Evolutionary conservation across 371 early-diverging fungal species (phyloP).

Genomic region (Mucor lusitanicus): DNA sequence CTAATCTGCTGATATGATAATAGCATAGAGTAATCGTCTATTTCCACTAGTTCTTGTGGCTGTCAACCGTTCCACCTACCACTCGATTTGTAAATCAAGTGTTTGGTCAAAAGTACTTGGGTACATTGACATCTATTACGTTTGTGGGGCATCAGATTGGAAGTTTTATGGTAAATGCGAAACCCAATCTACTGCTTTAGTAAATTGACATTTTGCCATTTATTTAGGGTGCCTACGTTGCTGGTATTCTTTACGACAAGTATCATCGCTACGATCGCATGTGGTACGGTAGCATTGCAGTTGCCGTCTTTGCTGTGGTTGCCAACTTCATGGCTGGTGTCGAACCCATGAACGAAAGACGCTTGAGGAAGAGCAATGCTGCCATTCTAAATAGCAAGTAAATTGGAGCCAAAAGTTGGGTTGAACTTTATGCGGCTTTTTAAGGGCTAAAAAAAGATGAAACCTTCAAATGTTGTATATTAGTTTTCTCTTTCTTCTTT

Average conservation of each 20-base stretch:
- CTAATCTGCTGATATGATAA: neutral
- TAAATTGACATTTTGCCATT: conserved; percentile 40
- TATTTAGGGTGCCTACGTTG: conserved; percentile 47
- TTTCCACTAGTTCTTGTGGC: conserved; percentile 30
- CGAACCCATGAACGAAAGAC: conserved; percentile 10
- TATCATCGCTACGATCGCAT: conserved; percentile 23
- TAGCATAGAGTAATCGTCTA: too few species aligned
- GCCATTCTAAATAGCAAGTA: neutral
- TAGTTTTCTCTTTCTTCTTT: neutral
- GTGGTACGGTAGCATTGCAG: conserved; percentile 41
- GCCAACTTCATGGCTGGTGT: conserved; percentile 25
- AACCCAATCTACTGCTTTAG: neutral
- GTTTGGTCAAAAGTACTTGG: conserved; percentile 43
- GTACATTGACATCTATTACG: conserved; percentile 10
- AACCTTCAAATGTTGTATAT: neutral
- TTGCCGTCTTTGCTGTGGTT: conserved; percentile 22
- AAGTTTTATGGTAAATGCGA: too few species aligned
- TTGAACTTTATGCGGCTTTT: neutral
- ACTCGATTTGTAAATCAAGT: conserved; percentile 37
- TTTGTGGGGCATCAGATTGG: conserved; percentile 35
- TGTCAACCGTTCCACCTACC: conserved; percentile 50
- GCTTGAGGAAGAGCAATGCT: neutral
- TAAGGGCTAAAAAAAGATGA: neutral
- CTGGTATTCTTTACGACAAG: conserved; percentile 40
- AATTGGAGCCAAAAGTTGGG: neutral